Percentiles rank a stretch among this genome's conserved stretches.
These are phyloP conservation scores for Cucurbita pepo DNA, from an alignment of 306 rosid genomes.

Conservation along the genomic window DNA sequence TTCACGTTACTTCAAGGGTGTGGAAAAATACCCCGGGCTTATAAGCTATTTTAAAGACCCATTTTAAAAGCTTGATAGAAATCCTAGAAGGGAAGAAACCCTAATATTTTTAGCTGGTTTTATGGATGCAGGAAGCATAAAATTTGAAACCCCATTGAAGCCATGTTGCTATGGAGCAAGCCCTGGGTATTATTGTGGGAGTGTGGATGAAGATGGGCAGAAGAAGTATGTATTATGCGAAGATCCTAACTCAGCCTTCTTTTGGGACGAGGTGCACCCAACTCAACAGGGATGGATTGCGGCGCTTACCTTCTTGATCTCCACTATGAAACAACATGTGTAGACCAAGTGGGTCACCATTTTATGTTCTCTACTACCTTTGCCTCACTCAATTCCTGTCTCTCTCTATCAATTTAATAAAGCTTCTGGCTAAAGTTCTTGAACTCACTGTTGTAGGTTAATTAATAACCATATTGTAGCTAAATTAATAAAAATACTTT, in stretches of 20 bases:
- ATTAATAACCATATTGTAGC: too few species aligned
- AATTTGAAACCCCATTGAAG: neutral
- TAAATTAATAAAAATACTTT: too few species aligned
- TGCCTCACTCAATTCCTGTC: too few species aligned
- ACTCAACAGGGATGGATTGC: neutral
- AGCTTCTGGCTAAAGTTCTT: too few species aligned
- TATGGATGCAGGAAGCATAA: neutral
- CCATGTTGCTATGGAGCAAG: neutral
- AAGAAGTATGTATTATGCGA: neutral
- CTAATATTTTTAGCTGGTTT: neutral
- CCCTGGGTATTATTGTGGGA: neutral
- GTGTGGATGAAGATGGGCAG: neutral
- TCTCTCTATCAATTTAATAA: too few species aligned
- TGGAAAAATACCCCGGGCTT: too few species aligned
- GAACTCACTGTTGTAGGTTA: too few species aligned
- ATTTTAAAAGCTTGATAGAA: too few species aligned
- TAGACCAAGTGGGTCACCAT: too few species aligned
- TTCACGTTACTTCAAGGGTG: too few species aligned
- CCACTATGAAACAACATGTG: neutral
- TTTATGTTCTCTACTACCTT: too few species aligned
- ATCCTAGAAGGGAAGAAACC: neutral
- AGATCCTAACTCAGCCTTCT: neutral
- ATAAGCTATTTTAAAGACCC: too few species aligned
- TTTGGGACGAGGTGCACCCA: slow-evolving; percentile 1
- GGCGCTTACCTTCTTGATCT: neutral